Conservation (phyloP, 306 rosid genomes). For the Arachis hypogaea region DNA sequence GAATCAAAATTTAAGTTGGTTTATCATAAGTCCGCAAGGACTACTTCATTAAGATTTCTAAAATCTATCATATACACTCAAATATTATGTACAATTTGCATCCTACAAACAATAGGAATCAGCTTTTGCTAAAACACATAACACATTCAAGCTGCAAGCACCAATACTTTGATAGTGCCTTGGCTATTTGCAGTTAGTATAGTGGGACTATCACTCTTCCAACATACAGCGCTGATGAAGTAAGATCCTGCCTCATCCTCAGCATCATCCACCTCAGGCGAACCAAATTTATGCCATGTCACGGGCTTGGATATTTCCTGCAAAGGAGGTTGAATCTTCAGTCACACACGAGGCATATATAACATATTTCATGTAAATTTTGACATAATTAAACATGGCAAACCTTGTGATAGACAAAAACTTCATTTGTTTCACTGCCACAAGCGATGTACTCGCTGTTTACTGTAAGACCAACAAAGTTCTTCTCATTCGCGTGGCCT, state of each 20-base stretch:
- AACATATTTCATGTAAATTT: background rate
- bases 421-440: conserved; percentile 97
- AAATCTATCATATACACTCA: conserved; percentile 47
- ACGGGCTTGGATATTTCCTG: conserved; percentile 92
- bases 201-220: conserved; percentile 96
- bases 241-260: conserved; percentile 87
- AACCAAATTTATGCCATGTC: conserved; percentile 87
- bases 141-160: conserved; percentile 75
- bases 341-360: conserved; percentile 20
- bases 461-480: conserved; percentile 93
- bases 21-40: conserved; percentile 19
- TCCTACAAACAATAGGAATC: conserved; percentile 8
- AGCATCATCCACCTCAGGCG: conserved; percentile 64
- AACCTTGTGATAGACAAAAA: conserved; percentile 96
- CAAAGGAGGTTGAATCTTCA: conserved; percentile 33
- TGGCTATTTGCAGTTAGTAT: conserved; percentile 95
- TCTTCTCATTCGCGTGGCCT: conserved; percentile 96
- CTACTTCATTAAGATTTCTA: conserved; percentile 31
- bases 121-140: background rate
- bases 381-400: conserved; percentile 28
- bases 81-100: conserved; percentile 44
- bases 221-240: conserved; percentile 97
- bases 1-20: conserved; percentile 25
- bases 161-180: conserved; percentile 93
- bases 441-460: conserved; percentile 89